Base-by-base conservation (phyloP, 257 asterid genomes). In the Solanum corneliomulleri region DNA sequence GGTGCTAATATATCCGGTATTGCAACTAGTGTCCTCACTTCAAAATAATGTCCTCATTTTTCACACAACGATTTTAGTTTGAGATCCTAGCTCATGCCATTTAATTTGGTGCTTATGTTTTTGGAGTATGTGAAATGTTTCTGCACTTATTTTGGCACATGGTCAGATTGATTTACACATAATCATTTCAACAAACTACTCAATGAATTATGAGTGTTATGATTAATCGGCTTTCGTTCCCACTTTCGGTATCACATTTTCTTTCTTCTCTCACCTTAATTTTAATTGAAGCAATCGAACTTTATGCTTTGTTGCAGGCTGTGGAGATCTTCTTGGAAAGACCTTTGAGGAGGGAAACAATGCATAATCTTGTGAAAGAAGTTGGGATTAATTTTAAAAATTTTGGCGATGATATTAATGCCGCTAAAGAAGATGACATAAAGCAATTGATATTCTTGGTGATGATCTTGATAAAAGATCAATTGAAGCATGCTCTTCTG, bases 321-420 rank as follows among this genome's bases (percentile, higher is more conserved):
- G 89, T 76, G 76, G 96, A 91, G 91, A 94, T 95, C 90, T 92
- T 93, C 91, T 92, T 97, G 90, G 98, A 94, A 93, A 93, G 94
- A 90, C 99, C 97, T 69, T 97, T 95, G 98, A 94, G 98, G 93
- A 94, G 95, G 92, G 99, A 95, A 88, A 93, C 98, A 87, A 95
- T 97, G 98, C 98, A 95, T 86, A 90, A 93, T 93, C 98, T 97
- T 75, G 98, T 97, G 91, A 92, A 92, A 93, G 98, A 94, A 90
- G 95, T 94, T 72, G 93, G 97, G 86, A 94, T 97, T 87, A 95
- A 95, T 88, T 97, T 95, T 91, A 83, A 83, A 62, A 44, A 87
- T 88, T 93, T 94, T 44, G 93, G 93, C 35, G 92, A 91, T 66
- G 96, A 96, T 91, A 90, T 92, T 86, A 76, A 89, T 56, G 82